Conservation (phyloP, 2,329 filamentous ascomycete genomes). For the Pseudocercospora vitis region DNA sequence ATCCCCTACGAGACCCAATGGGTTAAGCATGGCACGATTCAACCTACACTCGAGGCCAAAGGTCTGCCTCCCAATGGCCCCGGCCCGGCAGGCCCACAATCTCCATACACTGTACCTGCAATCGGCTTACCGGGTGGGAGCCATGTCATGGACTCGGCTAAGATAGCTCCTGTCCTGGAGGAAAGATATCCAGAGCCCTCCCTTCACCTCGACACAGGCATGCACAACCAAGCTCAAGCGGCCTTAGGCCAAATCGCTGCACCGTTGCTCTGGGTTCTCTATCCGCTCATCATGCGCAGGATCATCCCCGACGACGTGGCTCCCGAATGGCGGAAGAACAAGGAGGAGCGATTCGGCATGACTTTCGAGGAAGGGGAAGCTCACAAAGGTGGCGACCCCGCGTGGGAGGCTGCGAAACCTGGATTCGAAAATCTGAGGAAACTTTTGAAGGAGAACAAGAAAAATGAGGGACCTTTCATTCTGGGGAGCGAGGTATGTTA, state of each 20-base stretch:
- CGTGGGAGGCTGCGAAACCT: constrained; percentile 27
- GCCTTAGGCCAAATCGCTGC: constrained; percentile 17
- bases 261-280: constrained; percentile 29
- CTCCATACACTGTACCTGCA: constrained; percentile 23
- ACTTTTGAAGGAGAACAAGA: constrained; percentile 25
- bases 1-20: constrained; percentile 27
- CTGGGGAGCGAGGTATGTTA: constrained; percentile 29
- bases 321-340: constrained; percentile 17
- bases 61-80: constrained; percentile 22
- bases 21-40: constrained; percentile 21
- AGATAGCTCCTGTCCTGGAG: constrained; percentile 27
- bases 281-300: constrained; percentile 21
- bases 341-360: constrained; percentile 24
- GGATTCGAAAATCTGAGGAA: constrained; percentile 20
- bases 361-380: constrained; percentile 32
- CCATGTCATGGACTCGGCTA: constrained; percentile 27
- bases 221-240: constrained; percentile 16
- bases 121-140: constrained; percentile 22
- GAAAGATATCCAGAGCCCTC: constrained; percentile 21
- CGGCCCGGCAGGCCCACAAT: not conserved
- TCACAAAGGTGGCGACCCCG: constrained; percentile 27
- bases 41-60: constrained; percentile 27
- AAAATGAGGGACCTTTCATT: constrained; percentile 30
- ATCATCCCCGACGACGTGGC: constrained; percentile 34
- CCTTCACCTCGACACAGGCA: constrained; percentile 22